These are phyloP conservation scores for Corylus americana DNA, from an alignment of 306 rosid species.

Conservation along the genomic window DNA sequence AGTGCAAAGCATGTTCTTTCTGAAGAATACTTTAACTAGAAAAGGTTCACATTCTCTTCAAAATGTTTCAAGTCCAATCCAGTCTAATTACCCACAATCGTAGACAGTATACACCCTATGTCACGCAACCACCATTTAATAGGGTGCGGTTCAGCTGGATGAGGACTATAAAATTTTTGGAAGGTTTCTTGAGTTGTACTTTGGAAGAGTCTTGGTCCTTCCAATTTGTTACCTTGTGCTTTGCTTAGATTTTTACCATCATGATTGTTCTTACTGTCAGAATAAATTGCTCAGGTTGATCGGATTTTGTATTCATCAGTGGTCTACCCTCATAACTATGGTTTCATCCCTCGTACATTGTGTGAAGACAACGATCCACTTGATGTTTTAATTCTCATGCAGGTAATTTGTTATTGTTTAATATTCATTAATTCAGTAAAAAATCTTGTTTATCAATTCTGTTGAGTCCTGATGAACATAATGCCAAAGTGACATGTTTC, in stretches of 20 bases:
- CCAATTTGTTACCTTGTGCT: constrained; percentile 6
- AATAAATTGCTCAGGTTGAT: constrained; percentile 66
- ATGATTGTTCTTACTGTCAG: constrained; percentile 22
- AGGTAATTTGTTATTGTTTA: constrained; percentile 47
- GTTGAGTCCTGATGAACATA: neutral
- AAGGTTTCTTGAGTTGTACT: neutral
- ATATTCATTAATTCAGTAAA: constrained; percentile 6
- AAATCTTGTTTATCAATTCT: neutral
- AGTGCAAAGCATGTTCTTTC: neutral
- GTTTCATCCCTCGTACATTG: constrained; percentile 88
- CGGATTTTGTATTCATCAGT: constrained; percentile 86
- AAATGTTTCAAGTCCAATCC: constrained; percentile 2
- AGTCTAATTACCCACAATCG: neutral
- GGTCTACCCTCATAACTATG: constrained; percentile 95
- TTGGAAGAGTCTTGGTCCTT: constrained; percentile 1
- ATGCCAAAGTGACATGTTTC: neutral
- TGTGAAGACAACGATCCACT: constrained; percentile 98
- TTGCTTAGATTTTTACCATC: constrained; percentile 15
- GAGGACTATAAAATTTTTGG: neutral
- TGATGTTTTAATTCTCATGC: constrained; percentile 95
- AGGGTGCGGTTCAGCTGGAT: neutral
- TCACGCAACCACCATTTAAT: neutral
- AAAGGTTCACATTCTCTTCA: neutral
- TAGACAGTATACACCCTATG: neutral
- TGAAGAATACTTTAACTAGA: neutral